These are phyloP conservation scores for Dictyostelium citrinum DNA, from an alignment of 78 protist species.

Conservation along the genomic window DNA sequence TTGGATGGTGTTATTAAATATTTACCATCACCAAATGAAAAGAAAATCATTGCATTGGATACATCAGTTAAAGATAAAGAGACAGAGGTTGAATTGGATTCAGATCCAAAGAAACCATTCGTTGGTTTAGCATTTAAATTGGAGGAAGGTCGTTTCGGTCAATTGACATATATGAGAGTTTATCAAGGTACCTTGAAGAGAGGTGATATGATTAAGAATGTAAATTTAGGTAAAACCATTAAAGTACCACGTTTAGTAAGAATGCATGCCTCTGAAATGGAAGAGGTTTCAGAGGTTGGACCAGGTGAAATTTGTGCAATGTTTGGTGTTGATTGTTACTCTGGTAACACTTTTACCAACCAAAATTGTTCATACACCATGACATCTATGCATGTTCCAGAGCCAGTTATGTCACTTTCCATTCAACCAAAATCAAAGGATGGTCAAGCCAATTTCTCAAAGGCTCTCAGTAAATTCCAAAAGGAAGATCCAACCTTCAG, in stretches of 20 bases:
- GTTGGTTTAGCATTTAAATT: constrained; percentile 95
- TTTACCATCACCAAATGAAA: constrained; percentile 94
- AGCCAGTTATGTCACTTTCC: constrained; percentile 94
- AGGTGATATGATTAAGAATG: constrained; percentile 88
- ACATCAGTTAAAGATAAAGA: constrained; percentile 1
- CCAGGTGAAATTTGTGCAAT: constrained; percentile 98
- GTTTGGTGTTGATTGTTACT: constrained; percentile 96
- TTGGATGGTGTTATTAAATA: constrained; percentile 90
- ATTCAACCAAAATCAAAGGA: constrained; percentile 77
- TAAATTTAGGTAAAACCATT: constrained; percentile 70
- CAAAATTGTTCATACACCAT: constrained; percentile 37
- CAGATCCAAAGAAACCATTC: constrained; percentile 79
- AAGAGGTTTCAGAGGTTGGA: constrained; percentile 78
- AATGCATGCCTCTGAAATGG: constrained; percentile 95
- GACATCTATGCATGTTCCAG: constrained; percentile 95
- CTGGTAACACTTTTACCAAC: constrained; percentile 96
- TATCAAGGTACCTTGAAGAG: constrained; percentile 91
- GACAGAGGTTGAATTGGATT: constrained; percentile 51
- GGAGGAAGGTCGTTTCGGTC: constrained; percentile 93
- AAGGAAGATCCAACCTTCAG: constrained; percentile 98
- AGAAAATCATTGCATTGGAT: constrained; percentile 67
- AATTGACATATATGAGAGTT: constrained; percentile 96
- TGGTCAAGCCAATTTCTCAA: constrained; percentile 71
- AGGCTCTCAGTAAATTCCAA: constrained; percentile 88
- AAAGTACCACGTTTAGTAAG: constrained; percentile 92